Evolutionary conservation across 352 stramenopile species (phyloP), one percentile per base, ranked within the genome.

Genomic region (Globisporangium splendens): DNA sequence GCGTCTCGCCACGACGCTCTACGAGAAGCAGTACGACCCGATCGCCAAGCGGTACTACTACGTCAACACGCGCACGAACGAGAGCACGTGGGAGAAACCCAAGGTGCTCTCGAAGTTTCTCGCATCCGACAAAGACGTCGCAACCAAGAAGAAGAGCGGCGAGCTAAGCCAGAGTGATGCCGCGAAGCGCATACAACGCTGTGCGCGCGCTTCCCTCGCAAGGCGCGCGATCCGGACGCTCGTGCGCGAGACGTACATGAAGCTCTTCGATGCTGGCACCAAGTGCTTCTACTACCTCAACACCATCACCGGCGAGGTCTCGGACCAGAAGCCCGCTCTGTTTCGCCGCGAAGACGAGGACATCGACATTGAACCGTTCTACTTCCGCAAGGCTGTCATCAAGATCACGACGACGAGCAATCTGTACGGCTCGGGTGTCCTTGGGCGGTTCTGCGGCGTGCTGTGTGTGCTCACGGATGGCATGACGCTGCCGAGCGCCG

Each of bases 231-330:
- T 90, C 20, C 68, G 75, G 5, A 51, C 60, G 38, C 62, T 88
- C 31, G 66, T 90, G 6, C 72, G 73, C 10, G 79, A 90, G 49
- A 79, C 69, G 54, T 90, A 87, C 70, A 90, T 90, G 79, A 88
- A 88, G 69, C 77, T 90, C 12, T 86, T 88, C 50, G 71, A 88
- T 42, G 15, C 47, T 0, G 48, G 66, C 3, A 79, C 64, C 10
- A 56, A 70, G 46, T 79, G 73, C 6, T 90, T 86, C 47, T 90
- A 84, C 65, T 90, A 90, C 58, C 60, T 88, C 46, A 83, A 90
- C 64, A 88, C 79, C 0, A 70, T 61, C 22, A 86, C 66, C 7
- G 76, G 76, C 17, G 65, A 71, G 14, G 62, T 51, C 1, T 75
- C 70, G 2, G 58, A 74, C 20, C 62, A 73, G 8, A 81, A 79